phyloP scores from a whole-genome alignment of 2,329 filamentous ascomycete species.

The Alternaria alternata region DNA sequence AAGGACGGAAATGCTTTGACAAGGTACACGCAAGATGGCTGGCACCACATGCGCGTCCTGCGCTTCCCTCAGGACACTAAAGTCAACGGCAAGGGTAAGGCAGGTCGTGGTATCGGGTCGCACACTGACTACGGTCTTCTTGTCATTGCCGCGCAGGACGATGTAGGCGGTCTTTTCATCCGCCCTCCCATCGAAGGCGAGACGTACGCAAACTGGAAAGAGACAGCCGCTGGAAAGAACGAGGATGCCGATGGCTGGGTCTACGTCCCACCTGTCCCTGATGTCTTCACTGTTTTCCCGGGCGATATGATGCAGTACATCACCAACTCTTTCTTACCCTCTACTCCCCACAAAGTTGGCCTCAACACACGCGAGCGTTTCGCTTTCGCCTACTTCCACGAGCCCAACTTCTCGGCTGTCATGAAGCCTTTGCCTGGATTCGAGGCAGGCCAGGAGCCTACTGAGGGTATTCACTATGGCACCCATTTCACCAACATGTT shows the following conservation, averaged over 20 bases:
- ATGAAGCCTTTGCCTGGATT: conserved; percentile 16
- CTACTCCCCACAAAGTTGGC: conserved; percentile 17
- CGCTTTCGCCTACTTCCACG: conserved; percentile 19
- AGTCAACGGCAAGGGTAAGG: conserved; percentile 60
- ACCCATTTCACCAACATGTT: conserved; percentile 20
- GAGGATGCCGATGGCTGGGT: conserved; percentile 59
- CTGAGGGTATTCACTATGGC: conserved; percentile 15
- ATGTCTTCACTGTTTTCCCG: conserved; percentile 61
- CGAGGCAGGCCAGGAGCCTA: conserved; percentile 8
- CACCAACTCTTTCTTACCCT: conserved; percentile 17
- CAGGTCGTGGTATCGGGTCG: conserved; percentile 60
- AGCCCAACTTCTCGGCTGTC: conserved; percentile 16
- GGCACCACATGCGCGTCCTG: conserved; percentile 61
- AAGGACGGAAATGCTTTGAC: conserved; percentile 52
- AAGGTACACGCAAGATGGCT: conserved; percentile 57
- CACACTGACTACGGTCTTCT: conserved; percentile 63
- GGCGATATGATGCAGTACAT: conserved; percentile 22
- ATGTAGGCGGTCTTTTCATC: conserved; percentile 62
- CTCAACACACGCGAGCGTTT: conserved; percentile 20
- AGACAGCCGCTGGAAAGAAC: conserved; percentile 55
- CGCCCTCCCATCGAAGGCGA: conserved; percentile 55
- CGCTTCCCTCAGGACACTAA: conserved; percentile 50
- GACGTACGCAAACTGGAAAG: conserved; percentile 57
- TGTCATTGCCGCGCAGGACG: conserved; percentile 60
- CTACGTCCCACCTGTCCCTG: conserved; percentile 57